Base-by-base conservation (phyloP, 2,329 filamentous ascomycete species). In the Aureobasidium musti region DNA sequence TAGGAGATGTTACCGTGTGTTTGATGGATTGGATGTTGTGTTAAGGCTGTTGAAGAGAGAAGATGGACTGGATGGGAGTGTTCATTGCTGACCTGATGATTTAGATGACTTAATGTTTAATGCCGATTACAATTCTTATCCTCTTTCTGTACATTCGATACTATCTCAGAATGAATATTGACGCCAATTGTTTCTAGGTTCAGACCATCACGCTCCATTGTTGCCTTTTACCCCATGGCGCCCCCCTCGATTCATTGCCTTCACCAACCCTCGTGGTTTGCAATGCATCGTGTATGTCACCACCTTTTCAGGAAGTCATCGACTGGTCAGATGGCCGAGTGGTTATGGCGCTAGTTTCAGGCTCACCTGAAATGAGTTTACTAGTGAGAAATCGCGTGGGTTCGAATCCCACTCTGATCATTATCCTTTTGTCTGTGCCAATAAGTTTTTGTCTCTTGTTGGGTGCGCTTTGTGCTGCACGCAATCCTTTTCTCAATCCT, bases 331-430 rank as follows among this genome's bases (percentile, higher is more conserved):
- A 45, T 59, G 56, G 56, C 56, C 56, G 56, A 59, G 56, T 59
- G 56, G 56, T 59, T 59, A 59, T 59, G 56, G 56, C 56, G 56
- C 56, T 59, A 59, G 56, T 59, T 59, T 59, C 56, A 59, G 56
- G 56, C 53, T 57, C 53, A 57, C 53, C 53, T 57, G 37, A 41
- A 28, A 57, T 30, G 53, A 57, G 53, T 57, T 57, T 59, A 59
- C 56, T 59, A 59, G 56, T 59, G 56, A 33, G 56, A 28, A 59
- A 59, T 33, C 39, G 56, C 56, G 56, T 59, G 56, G 56, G 56
- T 59, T 59, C 56, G 56, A 59, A 47, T 59, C 56, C 56, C 56
- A 59, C 56, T 45, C 21, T 59, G 23, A 45, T 59, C 56, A 59
- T 19, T 8, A 41, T 43, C 21, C 14, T 57, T 57, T 57, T 57